These are phyloP conservation scores for Saturnispora diversa DNA, from an alignment of 805 yeast genomes.

Conservation along the genomic window DNA sequence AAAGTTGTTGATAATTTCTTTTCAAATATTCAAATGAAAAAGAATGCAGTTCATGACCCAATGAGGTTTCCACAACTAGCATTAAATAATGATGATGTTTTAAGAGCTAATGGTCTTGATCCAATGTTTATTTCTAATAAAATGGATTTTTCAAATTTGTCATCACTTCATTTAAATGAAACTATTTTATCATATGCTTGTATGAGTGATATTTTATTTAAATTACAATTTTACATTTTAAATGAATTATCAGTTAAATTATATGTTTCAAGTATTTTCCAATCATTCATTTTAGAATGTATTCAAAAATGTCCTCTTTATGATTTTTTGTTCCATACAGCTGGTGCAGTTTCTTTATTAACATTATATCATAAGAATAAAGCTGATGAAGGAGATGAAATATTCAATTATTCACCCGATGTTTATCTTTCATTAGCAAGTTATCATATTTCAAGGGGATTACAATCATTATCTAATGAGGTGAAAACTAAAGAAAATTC, in stretches of 20 bases:
- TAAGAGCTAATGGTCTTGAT: constrained; percentile 1
- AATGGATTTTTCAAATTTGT: constrained; percentile 7
- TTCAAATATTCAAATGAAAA: background rate
- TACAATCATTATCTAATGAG: constrained; percentile 14
- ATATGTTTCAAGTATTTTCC: constrained; percentile 2
- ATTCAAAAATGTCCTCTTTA: constrained; percentile 8
- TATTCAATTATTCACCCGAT: constrained; percentile 12
- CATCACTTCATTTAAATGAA: constrained; percentile 5
- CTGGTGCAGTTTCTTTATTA: constrained; percentile 13
- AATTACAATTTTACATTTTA: constrained; percentile 6
- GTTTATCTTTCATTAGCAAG: constrained; percentile 16
- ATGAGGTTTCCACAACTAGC: constrained; percentile 3
- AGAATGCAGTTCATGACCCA: constrained; percentile 2
- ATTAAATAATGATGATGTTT: background rate
- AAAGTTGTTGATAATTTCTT: background rate
- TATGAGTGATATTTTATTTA: constrained; percentile 8
- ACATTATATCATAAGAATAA: constrained; percentile 14
- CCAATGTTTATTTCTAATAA: constrained; percentile 10
- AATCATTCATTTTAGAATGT: constrained; percentile 1
- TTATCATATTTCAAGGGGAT: constrained; percentile 17
- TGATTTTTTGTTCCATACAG: constrained; percentile 11
- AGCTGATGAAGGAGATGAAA: background rate
- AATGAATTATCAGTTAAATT: constrained; percentile 12
- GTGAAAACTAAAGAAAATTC: constrained; percentile 7
- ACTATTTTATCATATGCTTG: constrained; percentile 10